A percentile compares a stretch with the other conserved stretches of the same genome.
These are phyloP conservation scores for Boletus vinaceobasis DNA, from an alignment of 768 basidiomycete species.

Conservation along the genomic window DNA sequence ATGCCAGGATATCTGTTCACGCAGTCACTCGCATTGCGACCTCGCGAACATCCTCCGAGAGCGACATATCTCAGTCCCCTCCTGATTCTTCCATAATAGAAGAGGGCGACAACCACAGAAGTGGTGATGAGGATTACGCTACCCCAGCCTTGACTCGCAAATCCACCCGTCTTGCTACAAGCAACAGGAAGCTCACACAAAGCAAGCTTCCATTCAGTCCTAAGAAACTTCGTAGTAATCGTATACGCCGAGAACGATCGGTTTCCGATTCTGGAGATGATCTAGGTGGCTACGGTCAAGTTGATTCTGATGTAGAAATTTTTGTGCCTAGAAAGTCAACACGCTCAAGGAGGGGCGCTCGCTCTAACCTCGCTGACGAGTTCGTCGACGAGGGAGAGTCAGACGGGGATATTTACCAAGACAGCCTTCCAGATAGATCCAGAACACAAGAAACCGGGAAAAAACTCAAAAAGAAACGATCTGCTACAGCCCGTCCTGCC, in stretches of 20 bases:
- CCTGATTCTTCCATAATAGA: conserved; percentile 26
- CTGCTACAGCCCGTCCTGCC: conserved; percentile 41
- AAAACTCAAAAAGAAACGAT: conserved; percentile 29
- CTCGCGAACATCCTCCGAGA: conserved; percentile 8
- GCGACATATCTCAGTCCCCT: conserved; percentile 7
- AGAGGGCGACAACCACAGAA: conserved; percentile 22
- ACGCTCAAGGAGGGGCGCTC: conserved; percentile 40
- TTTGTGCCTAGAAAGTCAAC: conserved; percentile 44
- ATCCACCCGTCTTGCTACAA: conserved; percentile 14
- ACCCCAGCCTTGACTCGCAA: conserved; percentile 8
- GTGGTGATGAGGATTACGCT: conserved; percentile 12
- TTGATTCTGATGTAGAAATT: conserved; percentile 25
- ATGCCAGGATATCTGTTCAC: conserved; percentile 34
- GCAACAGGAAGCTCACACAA: conserved; percentile 12
- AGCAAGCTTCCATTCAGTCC: conserved; percentile 64
- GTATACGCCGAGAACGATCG: conserved; percentile 20
- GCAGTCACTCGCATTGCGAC: conserved; percentile 1
- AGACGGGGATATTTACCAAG: conserved; percentile 34
- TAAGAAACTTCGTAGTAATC: conserved; percentile 48
- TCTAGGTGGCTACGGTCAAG: conserved; percentile 37
- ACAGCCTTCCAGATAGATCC: conserved; percentile 17
- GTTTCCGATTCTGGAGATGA: conserved; percentile 38
- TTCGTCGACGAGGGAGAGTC: conserved; percentile 27
- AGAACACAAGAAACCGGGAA: conserved; percentile 2
- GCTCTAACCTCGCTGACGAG: conserved; percentile 34